Evolutionary conservation across 352 stramenopile genomes (phyloP).

Genomic region (Phytophthora lateralis): DNA sequence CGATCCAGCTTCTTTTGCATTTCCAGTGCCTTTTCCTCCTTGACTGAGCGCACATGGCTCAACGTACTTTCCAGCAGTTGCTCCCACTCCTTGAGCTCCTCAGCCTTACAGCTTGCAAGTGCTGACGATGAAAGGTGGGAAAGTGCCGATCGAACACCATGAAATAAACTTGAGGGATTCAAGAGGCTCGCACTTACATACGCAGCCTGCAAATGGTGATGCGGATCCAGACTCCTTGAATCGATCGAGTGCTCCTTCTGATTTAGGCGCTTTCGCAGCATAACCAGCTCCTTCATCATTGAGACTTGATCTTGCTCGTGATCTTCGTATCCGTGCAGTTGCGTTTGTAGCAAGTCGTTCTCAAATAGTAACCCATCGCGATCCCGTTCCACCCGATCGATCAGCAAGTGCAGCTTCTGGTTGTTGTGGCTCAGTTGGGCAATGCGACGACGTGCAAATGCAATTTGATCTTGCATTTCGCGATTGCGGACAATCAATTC

Average conservation of each 20-base stretch:
- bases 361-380: conserved; percentile 82
- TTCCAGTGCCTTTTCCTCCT: conserved; percentile 79
- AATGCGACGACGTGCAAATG: conserved; percentile 61
- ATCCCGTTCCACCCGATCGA: conserved; percentile 86
- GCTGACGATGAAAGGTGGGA: conserved; percentile 25
- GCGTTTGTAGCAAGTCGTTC: conserved; percentile 80
- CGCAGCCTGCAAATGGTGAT: conserved; percentile 10
- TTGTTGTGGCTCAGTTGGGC: conserved; percentile 81
- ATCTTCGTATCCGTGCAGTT: conserved; percentile 71
- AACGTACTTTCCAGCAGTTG: conserved; percentile 69
- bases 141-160: conserved; percentile 37
- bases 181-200: neutral
- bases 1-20: conserved; percentile 79
- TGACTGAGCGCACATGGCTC: conserved; percentile 53
- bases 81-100: conserved; percentile 78
- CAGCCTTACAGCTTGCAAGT: conserved; percentile 39
- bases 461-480: conserved; percentile 80
- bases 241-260: conserved; percentile 32
- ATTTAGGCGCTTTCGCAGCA: conserved; percentile 50
- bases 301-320: conserved; percentile 73
- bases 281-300: conserved; percentile 62
- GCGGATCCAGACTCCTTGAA: conserved; percentile 1
- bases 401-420: conserved; percentile 81
- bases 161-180: conserved; percentile 20
- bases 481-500: conserved; percentile 74